These are phyloP conservation scores for Prunus davidiana DNA, from an alignment of 306 rosid species.

Conservation along the genomic window DNA sequence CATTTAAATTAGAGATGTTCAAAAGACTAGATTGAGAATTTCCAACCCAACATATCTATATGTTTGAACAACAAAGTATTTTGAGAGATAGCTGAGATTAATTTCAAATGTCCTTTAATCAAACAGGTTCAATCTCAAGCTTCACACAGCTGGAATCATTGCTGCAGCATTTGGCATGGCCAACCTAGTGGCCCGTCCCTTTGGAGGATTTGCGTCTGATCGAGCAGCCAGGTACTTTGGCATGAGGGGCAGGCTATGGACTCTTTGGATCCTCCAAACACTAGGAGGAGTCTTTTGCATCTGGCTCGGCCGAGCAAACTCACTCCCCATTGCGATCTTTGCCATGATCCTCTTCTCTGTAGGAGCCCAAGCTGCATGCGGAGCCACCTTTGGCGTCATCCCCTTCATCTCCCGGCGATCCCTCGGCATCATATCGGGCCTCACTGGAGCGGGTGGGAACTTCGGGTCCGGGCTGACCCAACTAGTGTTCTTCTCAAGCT, in stretches of 20 bases:
- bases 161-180: constrained; percentile 97
- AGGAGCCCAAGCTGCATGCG: constrained; percentile 95
- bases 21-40: too few relatives aligned
- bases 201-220: constrained; percentile 77
- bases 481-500: constrained; percentile 61
- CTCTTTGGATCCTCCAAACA: constrained; percentile 76
- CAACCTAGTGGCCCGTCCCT: constrained; percentile 71
- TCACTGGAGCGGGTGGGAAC: constrained; percentile 88
- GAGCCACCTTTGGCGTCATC: constrained; percentile 80
- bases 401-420: constrained; percentile 86
- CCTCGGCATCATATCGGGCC: constrained; percentile 66
- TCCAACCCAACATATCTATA: too few relatives aligned
- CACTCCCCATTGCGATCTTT: constrained; percentile 54
- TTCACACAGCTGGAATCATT: constrained; percentile 82
- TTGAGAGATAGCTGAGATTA: background rate
- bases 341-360: constrained; percentile 86
- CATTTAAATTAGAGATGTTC: too few relatives aligned
- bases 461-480: constrained; percentile 86
- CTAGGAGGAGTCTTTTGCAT: constrained; percentile 77
- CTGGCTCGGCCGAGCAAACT: constrained; percentile 74
- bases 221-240: constrained; percentile 55
- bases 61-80: too few relatives aligned
- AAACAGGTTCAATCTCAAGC: constrained; percentile 54
- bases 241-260: constrained; percentile 87
- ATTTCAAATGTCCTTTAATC: background rate